phyloP scores from a whole-genome alignment of 2,329 filamentous ascomycete species.

The Zymoseptoria crescenta region DNA sequence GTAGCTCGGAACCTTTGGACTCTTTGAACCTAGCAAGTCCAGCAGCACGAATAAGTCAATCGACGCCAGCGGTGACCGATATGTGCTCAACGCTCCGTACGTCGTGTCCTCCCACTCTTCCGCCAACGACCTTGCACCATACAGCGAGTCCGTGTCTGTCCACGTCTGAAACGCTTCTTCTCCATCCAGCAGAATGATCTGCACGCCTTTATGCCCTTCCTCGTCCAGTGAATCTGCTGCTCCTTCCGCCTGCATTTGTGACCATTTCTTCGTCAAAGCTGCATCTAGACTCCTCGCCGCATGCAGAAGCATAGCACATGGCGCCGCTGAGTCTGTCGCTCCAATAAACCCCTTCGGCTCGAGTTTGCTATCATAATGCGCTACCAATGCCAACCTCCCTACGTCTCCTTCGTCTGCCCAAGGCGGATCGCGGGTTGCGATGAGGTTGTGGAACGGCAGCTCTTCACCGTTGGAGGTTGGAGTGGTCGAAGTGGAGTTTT shows the following conservation, averaged over 20 bases:
- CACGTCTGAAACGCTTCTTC: slow-evolving; percentile 85
- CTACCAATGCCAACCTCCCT: slow-evolving; percentile 74
- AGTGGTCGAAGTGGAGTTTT: slow-evolving; percentile 83
- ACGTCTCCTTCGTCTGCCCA: slow-evolving; percentile 68
- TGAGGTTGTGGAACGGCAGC: slow-evolving; percentile 79
- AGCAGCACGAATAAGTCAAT: slow-evolving; percentile 89
- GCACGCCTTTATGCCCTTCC: slow-evolving; percentile 73
- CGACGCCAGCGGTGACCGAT: slow-evolving; percentile 63
- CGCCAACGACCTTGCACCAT: slow-evolving; percentile 73
- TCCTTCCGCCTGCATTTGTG: slow-evolving; percentile 53
- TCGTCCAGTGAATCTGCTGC: slow-evolving; percentile 39
- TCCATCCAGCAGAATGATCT: slow-evolving; percentile 84
- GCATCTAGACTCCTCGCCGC: slow-evolving; percentile 71
- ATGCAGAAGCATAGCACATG: slow-evolving; percentile 90
- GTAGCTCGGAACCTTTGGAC: slow-evolving; percentile 72
- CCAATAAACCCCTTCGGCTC: slow-evolving; percentile 81
- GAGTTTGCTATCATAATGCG: slow-evolving; percentile 86
- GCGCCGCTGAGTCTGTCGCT: slow-evolving; percentile 85
- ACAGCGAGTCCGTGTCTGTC: slow-evolving; percentile 75
- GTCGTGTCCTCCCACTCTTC: slow-evolving; percentile 66
- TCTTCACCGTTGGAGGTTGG: slow-evolving; percentile 63
- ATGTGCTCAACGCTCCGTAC: slow-evolving; percentile 66
- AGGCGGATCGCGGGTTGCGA: slow-evolving; percentile 81
- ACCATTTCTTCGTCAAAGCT: slow-evolving; percentile 76
- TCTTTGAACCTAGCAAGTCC: slow-evolving; percentile 68